These are phyloP conservation scores for Cladosporium sphaerospermum DNA, from an alignment of 2,329 filamentous ascomycete genomes.

Conservation along the genomic window DNA sequence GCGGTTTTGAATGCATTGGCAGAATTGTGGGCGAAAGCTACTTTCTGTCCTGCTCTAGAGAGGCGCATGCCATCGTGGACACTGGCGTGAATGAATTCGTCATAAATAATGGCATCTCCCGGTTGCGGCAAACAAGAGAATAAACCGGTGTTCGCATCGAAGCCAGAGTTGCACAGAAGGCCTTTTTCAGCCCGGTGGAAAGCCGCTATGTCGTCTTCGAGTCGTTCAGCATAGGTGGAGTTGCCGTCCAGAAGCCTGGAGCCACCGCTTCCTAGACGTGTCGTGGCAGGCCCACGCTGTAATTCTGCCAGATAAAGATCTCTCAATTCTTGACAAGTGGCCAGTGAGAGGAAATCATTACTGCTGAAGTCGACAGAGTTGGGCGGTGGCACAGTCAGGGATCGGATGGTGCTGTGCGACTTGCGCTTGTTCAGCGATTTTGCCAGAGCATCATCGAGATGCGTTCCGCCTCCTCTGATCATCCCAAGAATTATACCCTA, in stretches of 20 bases:
- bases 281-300: slow-evolving; percentile 26
- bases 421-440: slow-evolving; percentile 34
- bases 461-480: neutral
- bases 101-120: slow-evolving; percentile 56
- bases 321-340: slow-evolving; percentile 42
- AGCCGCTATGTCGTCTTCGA: slow-evolving; percentile 52
- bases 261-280: slow-evolving; percentile 51
- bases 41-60: slow-evolving; percentile 46
- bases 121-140: slow-evolving; percentile 44
- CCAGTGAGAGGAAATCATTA: slow-evolving; percentile 60
- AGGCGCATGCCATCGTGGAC: slow-evolving; percentile 70
- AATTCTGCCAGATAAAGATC: slow-evolving; percentile 45
- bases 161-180: slow-evolving; percentile 54
- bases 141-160: slow-evolving; percentile 45
- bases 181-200: slow-evolving; percentile 56
- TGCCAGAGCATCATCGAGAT: slow-evolving; percentile 23
- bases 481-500: neutral
- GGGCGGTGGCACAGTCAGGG: slow-evolving; percentile 40
- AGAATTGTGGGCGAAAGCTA: slow-evolving; percentile 55
- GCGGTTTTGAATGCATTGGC: slow-evolving; percentile 32
- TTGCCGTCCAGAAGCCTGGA: slow-evolving; percentile 62
- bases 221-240: slow-evolving; percentile 51
- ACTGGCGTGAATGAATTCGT: slow-evolving; percentile 71
- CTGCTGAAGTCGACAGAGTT: slow-evolving; percentile 53
- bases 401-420: slow-evolving; percentile 40